Conservation (phyloP, 176 grass and related monocot genomes). For the Microstegium vimineum region DNA sequence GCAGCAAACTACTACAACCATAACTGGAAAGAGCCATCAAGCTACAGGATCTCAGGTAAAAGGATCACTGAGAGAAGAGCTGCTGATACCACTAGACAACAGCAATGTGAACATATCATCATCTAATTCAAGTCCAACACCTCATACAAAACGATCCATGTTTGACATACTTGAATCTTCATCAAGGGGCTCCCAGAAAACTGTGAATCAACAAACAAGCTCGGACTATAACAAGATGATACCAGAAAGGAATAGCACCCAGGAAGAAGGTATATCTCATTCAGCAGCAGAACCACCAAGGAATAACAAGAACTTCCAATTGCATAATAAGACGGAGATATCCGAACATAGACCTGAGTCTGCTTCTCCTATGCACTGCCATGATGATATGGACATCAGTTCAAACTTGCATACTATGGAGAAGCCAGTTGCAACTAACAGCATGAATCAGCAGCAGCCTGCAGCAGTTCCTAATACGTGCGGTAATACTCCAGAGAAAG, state of each 20-base stretch:
- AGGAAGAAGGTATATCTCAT: constrained; percentile 15
- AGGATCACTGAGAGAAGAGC: constrained; percentile 19
- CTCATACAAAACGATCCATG: background rate
- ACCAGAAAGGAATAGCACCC: constrained; percentile 1
- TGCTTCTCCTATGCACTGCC: constrained; percentile 13
- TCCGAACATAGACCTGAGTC: background rate
- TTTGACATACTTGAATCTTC: constrained; percentile 13
- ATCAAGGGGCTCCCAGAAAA: constrained; percentile 14
- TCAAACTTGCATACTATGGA: constrained; percentile 18
- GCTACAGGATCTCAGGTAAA: constrained; percentile 16
- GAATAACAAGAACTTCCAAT: constrained; percentile 12
- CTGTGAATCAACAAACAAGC: background rate
- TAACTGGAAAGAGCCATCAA: background rate
- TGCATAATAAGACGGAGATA: constrained; percentile 27
- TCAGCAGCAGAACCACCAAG: constrained; percentile 6
- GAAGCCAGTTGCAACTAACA: constrained; percentile 14
- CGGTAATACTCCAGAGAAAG: constrained; percentile 7
- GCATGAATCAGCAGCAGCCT: constrained; percentile 16
- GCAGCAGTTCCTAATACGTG: background rate
- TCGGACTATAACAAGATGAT: constrained; percentile 19
- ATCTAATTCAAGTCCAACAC: background rate
- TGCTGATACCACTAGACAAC: background rate
- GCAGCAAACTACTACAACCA: background rate
- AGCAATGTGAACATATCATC: background rate
- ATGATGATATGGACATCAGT: constrained; percentile 23